Conservation (phyloP, 768 basidiomycete species). For the Thelephora ganbajun region DNA sequence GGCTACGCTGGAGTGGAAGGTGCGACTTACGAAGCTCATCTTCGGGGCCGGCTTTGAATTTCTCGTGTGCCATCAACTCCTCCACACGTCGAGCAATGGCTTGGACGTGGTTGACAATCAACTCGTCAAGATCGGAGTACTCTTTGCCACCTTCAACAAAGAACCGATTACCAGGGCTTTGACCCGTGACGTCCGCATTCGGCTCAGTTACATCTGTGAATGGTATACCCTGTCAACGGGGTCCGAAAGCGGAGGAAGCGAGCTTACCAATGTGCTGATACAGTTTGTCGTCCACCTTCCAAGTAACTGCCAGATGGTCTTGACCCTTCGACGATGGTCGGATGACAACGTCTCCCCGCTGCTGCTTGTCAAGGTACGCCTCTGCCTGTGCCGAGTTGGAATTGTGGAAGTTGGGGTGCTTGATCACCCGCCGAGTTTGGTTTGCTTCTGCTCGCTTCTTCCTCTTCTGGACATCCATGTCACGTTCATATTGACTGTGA, state of each 20-base stretch:
- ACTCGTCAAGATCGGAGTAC: conserved; percentile 89
- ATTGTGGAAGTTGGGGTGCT: conserved; percentile 97
- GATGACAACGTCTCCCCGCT: conserved; percentile 92
- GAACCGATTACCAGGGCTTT: conserved; percentile 47
- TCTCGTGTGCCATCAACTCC: conserved; percentile 90
- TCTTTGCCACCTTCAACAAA: conserved; percentile 65
- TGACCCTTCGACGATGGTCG: conserved; percentile 89
- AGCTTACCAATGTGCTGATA: conserved; percentile 89
- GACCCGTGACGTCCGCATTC: conserved; percentile 62
- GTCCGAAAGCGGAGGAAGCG: neutral
- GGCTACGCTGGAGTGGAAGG: neutral
- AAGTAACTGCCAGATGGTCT: conserved; percentile 92
- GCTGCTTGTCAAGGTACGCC: conserved; percentile 74
- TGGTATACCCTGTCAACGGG: conserved; percentile 3
- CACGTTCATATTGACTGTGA: conserved; percentile 44
- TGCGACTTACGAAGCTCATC: conserved; percentile 76
- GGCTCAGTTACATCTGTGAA: conserved; percentile 63
- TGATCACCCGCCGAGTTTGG: conserved; percentile 72
- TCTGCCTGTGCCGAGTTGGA: conserved; percentile 87
- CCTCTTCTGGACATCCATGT: conserved; percentile 57
- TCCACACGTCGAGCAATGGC: conserved; percentile 88
- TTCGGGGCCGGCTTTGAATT: conserved; percentile 80
- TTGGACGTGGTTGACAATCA: conserved; percentile 94
- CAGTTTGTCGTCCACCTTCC: conserved; percentile 94
- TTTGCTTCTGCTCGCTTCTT: conserved; percentile 81